Evolutionary conservation across 192 early-diverging fungal species (phyloP).

Genomic region (Mortierella alpina): DNA sequence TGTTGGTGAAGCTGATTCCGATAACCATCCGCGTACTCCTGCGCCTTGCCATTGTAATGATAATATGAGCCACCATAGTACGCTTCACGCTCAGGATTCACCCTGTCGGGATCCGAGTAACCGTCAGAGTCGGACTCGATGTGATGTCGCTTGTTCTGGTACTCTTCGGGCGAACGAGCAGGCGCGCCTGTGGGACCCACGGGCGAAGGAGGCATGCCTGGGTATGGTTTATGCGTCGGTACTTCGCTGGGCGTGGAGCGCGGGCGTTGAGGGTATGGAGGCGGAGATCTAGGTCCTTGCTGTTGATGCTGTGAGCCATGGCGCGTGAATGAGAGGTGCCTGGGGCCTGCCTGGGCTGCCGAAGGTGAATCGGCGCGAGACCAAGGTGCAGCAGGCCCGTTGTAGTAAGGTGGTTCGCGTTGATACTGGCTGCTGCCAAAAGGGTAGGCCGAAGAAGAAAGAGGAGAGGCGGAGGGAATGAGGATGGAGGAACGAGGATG

Average conservation of each 20-base stretch:
- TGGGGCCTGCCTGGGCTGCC: background rate
- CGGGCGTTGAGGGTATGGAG: background rate
- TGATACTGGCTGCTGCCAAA: background rate
- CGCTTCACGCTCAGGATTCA: constrained; percentile 5
- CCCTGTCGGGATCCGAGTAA: constrained; percentile 16
- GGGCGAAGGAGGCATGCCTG: constrained; percentile 10
- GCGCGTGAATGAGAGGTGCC: constrained; percentile 9
- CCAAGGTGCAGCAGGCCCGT: background rate
- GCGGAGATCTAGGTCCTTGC: background rate
- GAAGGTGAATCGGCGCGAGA: constrained; percentile 5
- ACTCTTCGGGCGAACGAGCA: constrained; percentile 6
- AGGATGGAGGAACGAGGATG: background rate
- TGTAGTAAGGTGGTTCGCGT: constrained; percentile 3
- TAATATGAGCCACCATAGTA: constrained; percentile 9
- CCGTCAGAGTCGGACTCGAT: constrained; percentile 34
- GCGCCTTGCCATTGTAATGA: background rate
- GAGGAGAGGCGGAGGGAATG: background rate
- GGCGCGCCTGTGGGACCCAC: background rate
- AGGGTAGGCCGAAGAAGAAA: background rate
- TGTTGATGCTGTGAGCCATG: background rate
- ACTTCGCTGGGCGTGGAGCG: background rate
- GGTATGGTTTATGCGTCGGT: background rate
- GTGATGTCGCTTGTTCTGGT: constrained; percentile 8
- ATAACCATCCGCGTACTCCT: background rate
- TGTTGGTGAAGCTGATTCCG: constrained; percentile 7